Base-by-base conservation (phyloP, 345 rosid genomes). In the Salix udensis region DNA sequence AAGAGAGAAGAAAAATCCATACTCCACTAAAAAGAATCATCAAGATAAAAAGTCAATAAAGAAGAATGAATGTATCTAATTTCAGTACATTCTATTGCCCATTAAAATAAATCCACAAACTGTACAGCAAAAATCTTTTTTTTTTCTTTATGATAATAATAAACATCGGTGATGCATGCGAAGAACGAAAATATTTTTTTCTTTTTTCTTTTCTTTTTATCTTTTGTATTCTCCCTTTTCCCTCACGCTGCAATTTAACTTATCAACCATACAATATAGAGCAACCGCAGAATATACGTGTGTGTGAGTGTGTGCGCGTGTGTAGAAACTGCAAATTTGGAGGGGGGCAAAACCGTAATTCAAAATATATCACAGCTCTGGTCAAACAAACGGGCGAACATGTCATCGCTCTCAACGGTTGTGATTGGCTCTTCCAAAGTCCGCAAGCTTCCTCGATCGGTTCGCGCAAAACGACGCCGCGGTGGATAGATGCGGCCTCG, bases 401-500 rank as follows among this genome's bases (percentile, higher is more conserved):
- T 36, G 31, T 48, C 77, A 36, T n/a, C 64, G 65, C 61, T 67
- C 72, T 91, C 84, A 89, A 84, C 91, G 96, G 89, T 92, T 91
- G 16, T 37, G 90, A 85, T 86, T 85, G 72, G 73, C 83, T 78
- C 91, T 80, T 44, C 99, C 99, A 24, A 96, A 89, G 86, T 92
- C 97, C 7, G 88, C 94, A 24, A 94, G 92, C 86, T 96, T 96
- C 87, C 91, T 87, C 6, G 99, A 96, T 72, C 98, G 81, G 77
- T 90, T 96, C 5, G 84, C 94, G 77, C 88, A 84, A 79, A 81
- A 90, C 39, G 95, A 84, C 80, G 95, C 88, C 80, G 97, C 97
- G 65, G 86, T 76, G 0, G 97, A 89, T 8, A 92, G 81, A 75
- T 88, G 91, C 21, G 96, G 97, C 79, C 87, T 91, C 78, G 21